Base-by-base conservation (phyloP, 768 basidiomycete species). In the Tylopilus vinaceipallidus region DNA sequence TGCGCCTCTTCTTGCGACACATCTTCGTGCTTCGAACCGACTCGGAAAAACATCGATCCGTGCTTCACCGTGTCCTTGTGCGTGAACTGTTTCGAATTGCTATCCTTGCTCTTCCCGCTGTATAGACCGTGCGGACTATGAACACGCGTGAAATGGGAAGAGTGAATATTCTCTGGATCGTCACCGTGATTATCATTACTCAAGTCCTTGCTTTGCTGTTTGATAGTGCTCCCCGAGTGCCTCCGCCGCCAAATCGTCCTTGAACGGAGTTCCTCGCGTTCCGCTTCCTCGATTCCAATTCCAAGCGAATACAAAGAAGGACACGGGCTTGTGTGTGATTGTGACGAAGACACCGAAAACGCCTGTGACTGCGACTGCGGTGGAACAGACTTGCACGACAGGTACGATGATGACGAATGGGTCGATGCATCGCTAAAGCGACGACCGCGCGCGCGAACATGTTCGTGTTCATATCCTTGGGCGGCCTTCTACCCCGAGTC, bases 31-130 rank as follows among this genome's bases (percentile, higher is more conserved):
- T 59, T 67, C 63, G 69, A 23, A 58, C 67, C 49, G 19, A 30
- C 40, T 13, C 49, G 61, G 14, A 40, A 52, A 33, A 64, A 50
- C 13, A 54, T 6, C 4, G 55, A 56, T 7, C 62, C 66, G 33
- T 67, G 68, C 48, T 71, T 71, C 39, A 63, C 64, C 4, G 61
- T 59, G 3, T 70, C 65, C 8, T 65, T 63, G 36, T 6, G 17
- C 13, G 14, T 2, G 3, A 32, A 30, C 8, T 48, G 34, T 24
- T 37, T 54, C 16, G 33, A 47, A 40, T 36, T 39, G 4, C 5
- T n/a, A 14, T 40, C 23, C 8, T 19, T 6, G 20, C 10, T 32
- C 4, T 33, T n/a, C n/a, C n/a, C n/a, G n/a, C n/a, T n/a, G n/a
- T n/a, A n/a, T n/a, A n/a, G n/a, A n/a, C n/a, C n/a, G n/a, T n/a